Evolutionary conservation across 257 asterid genomes (phyloP).

Genomic region (Salvia splendens): DNA sequence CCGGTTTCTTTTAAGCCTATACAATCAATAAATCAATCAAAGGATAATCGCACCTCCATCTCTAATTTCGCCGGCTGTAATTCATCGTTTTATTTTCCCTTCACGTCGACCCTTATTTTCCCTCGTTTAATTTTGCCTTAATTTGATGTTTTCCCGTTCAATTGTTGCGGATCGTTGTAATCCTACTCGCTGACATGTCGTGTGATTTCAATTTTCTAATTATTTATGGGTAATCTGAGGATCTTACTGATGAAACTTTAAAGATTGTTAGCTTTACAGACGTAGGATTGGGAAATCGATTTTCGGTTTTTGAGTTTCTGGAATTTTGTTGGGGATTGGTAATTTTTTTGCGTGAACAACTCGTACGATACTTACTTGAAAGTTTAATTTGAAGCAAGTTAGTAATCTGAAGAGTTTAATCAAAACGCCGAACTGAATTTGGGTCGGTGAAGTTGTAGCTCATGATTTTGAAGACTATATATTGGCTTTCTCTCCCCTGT

Average conservation of each 20-base stretch:
- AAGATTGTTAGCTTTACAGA: not conserved
- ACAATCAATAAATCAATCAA: conserved; percentile 13
- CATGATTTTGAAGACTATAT: not conserved
- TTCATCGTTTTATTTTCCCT: not conserved
- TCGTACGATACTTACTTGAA: not conserved
- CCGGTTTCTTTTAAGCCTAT: not conserved
- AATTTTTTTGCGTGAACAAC: not conserved
- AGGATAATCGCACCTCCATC: conserved; percentile 26
- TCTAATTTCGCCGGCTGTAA: conserved; percentile 25
- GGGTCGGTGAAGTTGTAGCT: not conserved
- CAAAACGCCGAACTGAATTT: not conserved
- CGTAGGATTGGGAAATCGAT: not conserved
- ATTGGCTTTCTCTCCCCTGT: not conserved
- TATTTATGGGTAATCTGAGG: not conserved
- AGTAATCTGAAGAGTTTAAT: not conserved
- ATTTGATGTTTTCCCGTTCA: not conserved
- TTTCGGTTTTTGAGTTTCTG: not conserved
- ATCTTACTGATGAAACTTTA: not conserved
- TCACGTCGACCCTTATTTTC: not conserved
- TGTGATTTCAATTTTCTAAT: not conserved
- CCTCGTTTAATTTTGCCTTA: not conserved
- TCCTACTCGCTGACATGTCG: not conserved
- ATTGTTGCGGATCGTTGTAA: not conserved
- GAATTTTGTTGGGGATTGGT: not conserved
- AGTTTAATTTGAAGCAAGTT: not conserved